A percentile compares a stretch with the other conserved stretches of the same genome.
These are phyloP conservation scores for Entoloma clypeatum DNA, from an alignment of 1,284 basidiomycete species.

Conservation along the genomic window DNA sequence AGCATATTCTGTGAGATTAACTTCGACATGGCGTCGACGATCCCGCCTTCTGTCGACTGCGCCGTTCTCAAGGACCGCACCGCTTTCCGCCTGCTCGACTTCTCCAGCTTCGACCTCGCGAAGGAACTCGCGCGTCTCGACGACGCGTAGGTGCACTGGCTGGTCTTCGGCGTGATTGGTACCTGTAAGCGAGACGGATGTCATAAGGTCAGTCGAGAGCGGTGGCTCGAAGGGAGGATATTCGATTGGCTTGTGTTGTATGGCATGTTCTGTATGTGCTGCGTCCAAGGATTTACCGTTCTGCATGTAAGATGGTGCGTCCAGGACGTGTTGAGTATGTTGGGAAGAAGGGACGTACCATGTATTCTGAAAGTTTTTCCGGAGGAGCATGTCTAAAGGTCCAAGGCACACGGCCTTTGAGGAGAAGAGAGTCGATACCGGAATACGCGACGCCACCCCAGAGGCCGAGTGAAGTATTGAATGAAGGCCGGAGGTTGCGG, in stretches of 20 bases:
- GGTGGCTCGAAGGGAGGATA: constrained; percentile 92
- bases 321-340: background rate
- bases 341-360: constrained; percentile 14
- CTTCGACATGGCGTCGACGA: constrained; percentile 65
- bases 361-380: constrained; percentile 15
- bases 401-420: constrained; percentile 90
- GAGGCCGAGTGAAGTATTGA: constrained; percentile 82
- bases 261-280: constrained; percentile 66
- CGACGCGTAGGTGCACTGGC: constrained; percentile 81
- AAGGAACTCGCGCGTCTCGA: constrained; percentile 40
- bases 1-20: constrained; percentile 80
- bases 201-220: constrained; percentile 92
- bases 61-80: constrained; percentile 34
- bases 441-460: constrained; percentile 91
- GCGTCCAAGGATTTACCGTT: constrained; percentile 67
- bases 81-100: constrained; percentile 25
- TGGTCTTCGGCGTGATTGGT: constrained; percentile 98
- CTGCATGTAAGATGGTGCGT: constrained; percentile 15
- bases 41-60: constrained; percentile 40
- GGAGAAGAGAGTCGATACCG: constrained; percentile 82
- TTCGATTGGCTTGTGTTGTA: constrained; percentile 75
- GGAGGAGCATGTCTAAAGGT: constrained; percentile 59
- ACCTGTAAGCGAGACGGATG: constrained; percentile 86
- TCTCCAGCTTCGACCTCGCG: constrained; percentile 32
- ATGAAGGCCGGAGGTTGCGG: constrained; percentile 89